Evolutionary conservation across 2,329 filamentous ascomycete species (phyloP), one percentile per base, ranked within the genome.

Genomic region (Hypoxylon sp.): DNA sequence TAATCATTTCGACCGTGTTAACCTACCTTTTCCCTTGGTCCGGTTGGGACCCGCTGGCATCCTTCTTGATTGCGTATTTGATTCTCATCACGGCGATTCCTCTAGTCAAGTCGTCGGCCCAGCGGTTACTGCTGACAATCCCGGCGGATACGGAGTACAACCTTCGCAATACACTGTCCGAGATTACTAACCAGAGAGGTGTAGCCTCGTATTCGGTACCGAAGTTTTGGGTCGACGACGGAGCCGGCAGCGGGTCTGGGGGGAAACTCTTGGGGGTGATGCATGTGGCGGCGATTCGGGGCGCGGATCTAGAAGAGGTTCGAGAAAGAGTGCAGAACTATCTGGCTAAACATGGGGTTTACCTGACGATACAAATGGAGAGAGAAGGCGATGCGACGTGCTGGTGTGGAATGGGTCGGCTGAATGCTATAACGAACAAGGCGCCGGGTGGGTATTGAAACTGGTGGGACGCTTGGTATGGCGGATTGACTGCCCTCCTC

Each of bases 41-140:
- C 6, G 93, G 94, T 22, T 99, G 94, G 88, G 95, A 99, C 75
- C 95, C 95, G 2, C 79, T 98, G 19, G 95, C 95, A 0, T 97
- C 94, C 0, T 96, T 94, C 76, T 84, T 97, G 62, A 99, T 99
- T 69, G 94, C 95, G 0, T 84, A 95, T 24, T 84, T 99, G 48
- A 99, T 99, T 69, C 94, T 97, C 76, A 85, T 91, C n/a, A 97
- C 94, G 7, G 92, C 95, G 0, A 87, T 94, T 28, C 95, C 95
- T 0, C 85, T 99, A 0, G 93, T 99, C 20, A 88, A 88, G 65
- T 93, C 91, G 15, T 93, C 92, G 1, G 95, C 93, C 1, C 91
- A 90, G 71, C 90, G 91, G 19, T 81, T 99, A 3, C 83, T 99
- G 20, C 85, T 99, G 2, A 92, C 93, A 17, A 85, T 98, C 2